Base-by-base conservation (phyloP, 2,329 filamentous ascomycete genomes). In the Balansia obtecta region DNA sequence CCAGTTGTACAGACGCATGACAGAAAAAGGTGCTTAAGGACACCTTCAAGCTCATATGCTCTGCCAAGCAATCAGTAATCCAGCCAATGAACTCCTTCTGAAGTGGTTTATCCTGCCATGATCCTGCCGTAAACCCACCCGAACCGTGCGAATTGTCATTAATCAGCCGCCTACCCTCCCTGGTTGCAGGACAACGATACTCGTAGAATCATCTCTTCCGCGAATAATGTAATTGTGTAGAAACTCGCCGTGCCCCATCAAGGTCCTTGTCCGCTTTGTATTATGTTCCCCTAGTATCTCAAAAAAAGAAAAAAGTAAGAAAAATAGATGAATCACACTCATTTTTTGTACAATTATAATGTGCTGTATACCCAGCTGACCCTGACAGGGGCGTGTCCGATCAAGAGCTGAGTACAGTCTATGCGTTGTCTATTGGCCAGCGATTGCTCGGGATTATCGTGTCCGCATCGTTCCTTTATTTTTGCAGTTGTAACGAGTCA, bases 151-250 rank as follows among this genome's bases (percentile, higher is more conserved):
- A 58, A 54, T 57, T 54, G 60, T 60, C 43, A 34, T 49, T 42
- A 45, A 48, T 58, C 61, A 60, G 55, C 57, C 56, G 52, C 55
- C 61, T 54, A 49, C 61, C 57, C 59, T 65, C 62, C 27, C 60
- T 60, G 54, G 59, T 58, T 55, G 52, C 55, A 55, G 55, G 40
- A 48, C 43, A 57, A 56, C 56, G 58, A 61, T 58, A 57, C 60
- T 58, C 57, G 58, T 58, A 41, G 47, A 50, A 44, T 48, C 48
- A 44, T 34, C 27, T n/a, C 39, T 16, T 42, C 49, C 42, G 20
- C 46, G 34, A 37, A 45, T 4, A 22, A 34, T 16, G n/a, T 46
- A 11, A 22, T 41, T 16, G n/a, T 46, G 10, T 10, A 30, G 40
- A 42, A 42, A 30, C 40, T 12, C 34, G 18, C 50, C 37, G 45